Evolutionary conservation across 1,284 basidiomycete species (phyloP).

Genomic region (Ustilago hordei): DNA sequence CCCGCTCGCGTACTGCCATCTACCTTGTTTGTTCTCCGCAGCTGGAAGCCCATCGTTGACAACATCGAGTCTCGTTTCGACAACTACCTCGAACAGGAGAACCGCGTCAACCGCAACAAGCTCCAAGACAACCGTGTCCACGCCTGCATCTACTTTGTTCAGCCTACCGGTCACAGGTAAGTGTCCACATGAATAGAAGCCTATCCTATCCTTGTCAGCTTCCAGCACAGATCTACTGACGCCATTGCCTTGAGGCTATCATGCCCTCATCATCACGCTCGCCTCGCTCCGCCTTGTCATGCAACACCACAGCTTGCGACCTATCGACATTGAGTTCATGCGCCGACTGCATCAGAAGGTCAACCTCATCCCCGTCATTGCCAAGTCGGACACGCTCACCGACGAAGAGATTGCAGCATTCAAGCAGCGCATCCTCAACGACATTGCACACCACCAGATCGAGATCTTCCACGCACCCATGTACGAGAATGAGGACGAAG

Average conservation of each 20-base stretch:
- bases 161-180: slow-evolving; percentile 64
- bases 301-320: slow-evolving; percentile 47
- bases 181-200: not conserved
- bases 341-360: slow-evolving; percentile 66
- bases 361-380: slow-evolving; percentile 69
- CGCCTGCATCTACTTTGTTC: slow-evolving; percentile 69
- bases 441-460: slow-evolving; percentile 68
- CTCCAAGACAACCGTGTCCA: slow-evolving; percentile 69
- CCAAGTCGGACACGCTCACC: slow-evolving; percentile 68
- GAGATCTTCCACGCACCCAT: slow-evolving; percentile 67
- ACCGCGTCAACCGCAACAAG: slow-evolving; percentile 67
- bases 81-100: slow-evolving; percentile 69
- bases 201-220: not conserved
- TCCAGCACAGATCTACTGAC: not conserved
- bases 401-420: slow-evolving; percentile 63
- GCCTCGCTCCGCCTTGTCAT: not conserved
- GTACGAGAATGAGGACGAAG: slow-evolving; percentile 67
- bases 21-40: slow-evolving; percentile 4
- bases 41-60: slow-evolving; percentile 69
- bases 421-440: slow-evolving; percentile 67
- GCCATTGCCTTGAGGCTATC: not conserved
- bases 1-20: not conserved
- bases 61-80: slow-evolving; percentile 69
- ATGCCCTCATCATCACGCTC: not conserved
- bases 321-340: slow-evolving; percentile 69